Evolutionary conservation across 2,329 filamentous ascomycete species (phyloP).

Genomic region (Canariomyces notabilis): DNA sequence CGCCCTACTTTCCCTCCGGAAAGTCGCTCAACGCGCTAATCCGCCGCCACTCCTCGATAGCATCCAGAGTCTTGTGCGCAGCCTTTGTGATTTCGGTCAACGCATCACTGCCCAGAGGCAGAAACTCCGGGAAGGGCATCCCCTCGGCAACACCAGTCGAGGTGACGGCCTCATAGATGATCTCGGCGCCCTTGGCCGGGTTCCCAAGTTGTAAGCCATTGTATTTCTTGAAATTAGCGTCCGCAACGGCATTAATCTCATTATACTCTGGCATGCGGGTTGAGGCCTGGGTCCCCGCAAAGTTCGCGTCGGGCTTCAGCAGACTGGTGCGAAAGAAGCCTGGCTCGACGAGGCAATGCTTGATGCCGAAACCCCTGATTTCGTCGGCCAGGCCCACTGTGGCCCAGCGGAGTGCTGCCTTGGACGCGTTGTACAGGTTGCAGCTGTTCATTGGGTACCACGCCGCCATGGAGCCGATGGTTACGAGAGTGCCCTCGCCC

Average conservation of each 20-base stretch:
- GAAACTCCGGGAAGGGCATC: constrained; percentile 7
- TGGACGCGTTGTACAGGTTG: constrained; percentile 15
- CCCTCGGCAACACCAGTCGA: constrained; percentile 9
- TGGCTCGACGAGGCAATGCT: constrained; percentile 11
- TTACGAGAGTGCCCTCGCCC: constrained; percentile 3
- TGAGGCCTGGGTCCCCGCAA: constrained; percentile 2
- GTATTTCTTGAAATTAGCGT: constrained; percentile 2
- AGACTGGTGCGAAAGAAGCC: constrained; percentile 14
- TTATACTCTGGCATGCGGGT: constrained; percentile 4
- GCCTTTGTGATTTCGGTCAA: constrained; percentile 4
- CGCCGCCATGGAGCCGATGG: constrained; percentile 9
- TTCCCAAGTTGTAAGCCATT: constrained; percentile 13
- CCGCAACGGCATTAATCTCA: constrained; percentile 6
- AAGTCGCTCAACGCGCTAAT: constrained; percentile 10
- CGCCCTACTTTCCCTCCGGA: neutral
- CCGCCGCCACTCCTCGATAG: constrained; percentile 4
- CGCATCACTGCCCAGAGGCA: constrained; percentile 11
- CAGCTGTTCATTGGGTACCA: constrained; percentile 9
- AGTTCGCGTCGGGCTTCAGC: constrained; percentile 12
- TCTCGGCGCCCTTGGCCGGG: constrained; percentile 8
- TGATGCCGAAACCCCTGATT: constrained; percentile 13
- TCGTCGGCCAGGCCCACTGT: constrained; percentile 8
- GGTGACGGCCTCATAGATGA: constrained; percentile 14
- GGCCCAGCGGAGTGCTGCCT: constrained; percentile 7
- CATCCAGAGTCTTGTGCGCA: constrained; percentile 6